Conservation (phyloP, 257 asterid genomes). For the Marsdenia floribunda region DNA sequence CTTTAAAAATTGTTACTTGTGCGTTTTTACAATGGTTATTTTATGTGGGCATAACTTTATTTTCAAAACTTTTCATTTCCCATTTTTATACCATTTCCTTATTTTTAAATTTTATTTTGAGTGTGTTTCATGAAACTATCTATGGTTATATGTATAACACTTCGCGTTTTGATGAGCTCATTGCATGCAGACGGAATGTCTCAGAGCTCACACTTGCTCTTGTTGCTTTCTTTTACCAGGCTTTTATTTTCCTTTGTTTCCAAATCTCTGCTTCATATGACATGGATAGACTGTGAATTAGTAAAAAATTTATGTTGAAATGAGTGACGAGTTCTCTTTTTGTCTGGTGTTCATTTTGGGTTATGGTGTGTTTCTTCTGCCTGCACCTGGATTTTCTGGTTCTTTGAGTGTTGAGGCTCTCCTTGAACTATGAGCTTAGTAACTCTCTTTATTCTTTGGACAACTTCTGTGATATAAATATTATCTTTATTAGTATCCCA, state of each 20-base stretch:
- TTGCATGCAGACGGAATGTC: background rate
- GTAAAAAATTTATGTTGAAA: background rate
- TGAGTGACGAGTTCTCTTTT: background rate
- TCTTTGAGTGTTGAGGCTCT: background rate
- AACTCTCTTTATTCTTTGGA: background rate
- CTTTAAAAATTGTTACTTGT: background rate
- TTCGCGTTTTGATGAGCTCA: background rate
- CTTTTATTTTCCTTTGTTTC: background rate
- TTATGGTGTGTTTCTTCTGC: background rate
- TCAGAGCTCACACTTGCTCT: background rate
- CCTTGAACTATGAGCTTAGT: background rate
- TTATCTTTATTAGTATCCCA: background rate
- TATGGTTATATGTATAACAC: no score
- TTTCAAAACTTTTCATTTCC: background rate
- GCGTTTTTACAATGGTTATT: background rate
- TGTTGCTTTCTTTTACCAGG: background rate
- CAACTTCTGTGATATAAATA: background rate
- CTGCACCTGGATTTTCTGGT: background rate
- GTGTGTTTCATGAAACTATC: background rate
- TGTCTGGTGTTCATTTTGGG: background rate
- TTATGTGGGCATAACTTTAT: no score
- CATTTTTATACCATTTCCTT: background rate
- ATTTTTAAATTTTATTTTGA: no score
- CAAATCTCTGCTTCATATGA: background rate
- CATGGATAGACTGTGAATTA: conserved; percentile 2